phyloP scores from a whole-genome alignment of 495 filamentous ascomycete species.

The Pyrenula massariospora region DNA sequence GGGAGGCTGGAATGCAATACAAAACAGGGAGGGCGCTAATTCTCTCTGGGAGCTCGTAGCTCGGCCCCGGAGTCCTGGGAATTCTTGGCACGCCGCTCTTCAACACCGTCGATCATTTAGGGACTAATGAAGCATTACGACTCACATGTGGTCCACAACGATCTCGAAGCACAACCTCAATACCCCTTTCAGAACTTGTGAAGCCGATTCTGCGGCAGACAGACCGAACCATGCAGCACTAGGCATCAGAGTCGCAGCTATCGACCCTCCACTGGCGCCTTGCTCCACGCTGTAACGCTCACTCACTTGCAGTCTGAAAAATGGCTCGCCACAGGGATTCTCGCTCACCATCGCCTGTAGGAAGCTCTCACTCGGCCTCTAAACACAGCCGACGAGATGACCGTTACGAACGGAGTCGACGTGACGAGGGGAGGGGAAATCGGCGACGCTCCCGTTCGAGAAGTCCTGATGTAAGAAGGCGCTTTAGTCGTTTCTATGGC shows the following conservation, averaged over 20 bases:
- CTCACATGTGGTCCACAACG: too few relatives aligned
- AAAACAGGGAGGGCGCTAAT: background rate
- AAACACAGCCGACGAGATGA: conserved; percentile 64
- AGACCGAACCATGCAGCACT: too few relatives aligned
- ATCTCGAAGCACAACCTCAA: too few relatives aligned
- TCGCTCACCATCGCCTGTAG: conserved; percentile 94
- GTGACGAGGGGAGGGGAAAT: conserved; percentile 48
- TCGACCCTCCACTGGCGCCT: too few relatives aligned
- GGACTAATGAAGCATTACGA: too few relatives aligned
- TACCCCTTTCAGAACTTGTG: too few relatives aligned
- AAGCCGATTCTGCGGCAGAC: too few relatives aligned
- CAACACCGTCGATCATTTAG: too few relatives aligned
- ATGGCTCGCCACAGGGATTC: conserved; percentile 88
- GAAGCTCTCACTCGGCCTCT: conserved; percentile 69
- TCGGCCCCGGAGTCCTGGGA: too few relatives aligned
- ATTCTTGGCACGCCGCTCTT: too few relatives aligned
- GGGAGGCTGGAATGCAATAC: background rate
- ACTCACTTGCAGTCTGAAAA: conserved; percentile 53
- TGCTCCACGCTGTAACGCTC: conserved; percentile 45
- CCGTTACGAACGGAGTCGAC: conserved; percentile 50
- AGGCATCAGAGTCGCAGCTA: too few relatives aligned
- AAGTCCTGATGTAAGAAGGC: conserved; percentile 54
- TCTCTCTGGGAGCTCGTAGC: background rate
- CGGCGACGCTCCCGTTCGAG: conserved; percentile 56
- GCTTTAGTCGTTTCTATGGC: background rate